These are phyloP conservation scores for Cyphellophora europaea DNA, from an alignment of 2,329 filamentous ascomycete genomes.

Conservation along the genomic window DNA sequence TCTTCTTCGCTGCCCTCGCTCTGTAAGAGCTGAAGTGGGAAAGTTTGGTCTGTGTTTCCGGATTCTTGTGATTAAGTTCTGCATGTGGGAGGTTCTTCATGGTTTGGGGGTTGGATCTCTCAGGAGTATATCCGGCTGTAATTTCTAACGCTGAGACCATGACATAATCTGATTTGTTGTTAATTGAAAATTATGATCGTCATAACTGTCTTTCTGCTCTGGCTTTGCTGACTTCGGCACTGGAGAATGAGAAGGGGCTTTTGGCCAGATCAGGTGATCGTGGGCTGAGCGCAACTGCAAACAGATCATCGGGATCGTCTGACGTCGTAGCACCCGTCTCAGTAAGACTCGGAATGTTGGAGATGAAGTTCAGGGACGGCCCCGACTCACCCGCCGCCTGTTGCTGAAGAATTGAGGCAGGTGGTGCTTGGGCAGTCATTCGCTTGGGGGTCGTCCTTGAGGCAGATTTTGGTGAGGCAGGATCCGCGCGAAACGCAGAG, in stretches of 20 bases:
- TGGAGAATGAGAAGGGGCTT: conserved; percentile 63
- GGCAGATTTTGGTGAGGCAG: conserved; percentile 11
- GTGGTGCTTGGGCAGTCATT: conserved; percentile 29
- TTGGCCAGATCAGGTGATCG: conserved; percentile 77
- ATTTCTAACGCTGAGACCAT: too few relatives aligned
- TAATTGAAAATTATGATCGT: too few relatives aligned
- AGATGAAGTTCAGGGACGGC: conserved; percentile 22
- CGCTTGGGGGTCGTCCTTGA: conserved; percentile 8
- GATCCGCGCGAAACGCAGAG: conserved; percentile 46
- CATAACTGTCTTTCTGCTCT: too few relatives aligned
- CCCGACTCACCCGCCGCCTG: conserved; percentile 23
- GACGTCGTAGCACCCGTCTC: conserved; percentile 1
- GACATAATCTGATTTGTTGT: too few relatives aligned
- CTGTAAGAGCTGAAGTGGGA: too few relatives aligned
- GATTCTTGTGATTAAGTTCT: too few relatives aligned
- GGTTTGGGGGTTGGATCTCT: too few relatives aligned
- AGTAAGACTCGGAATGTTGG: conserved; percentile 21
- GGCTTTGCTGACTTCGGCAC: conserved; percentile 24
- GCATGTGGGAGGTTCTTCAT: too few relatives aligned
- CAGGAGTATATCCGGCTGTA: too few relatives aligned
- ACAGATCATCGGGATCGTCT: conserved; percentile 69
- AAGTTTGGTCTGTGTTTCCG: too few relatives aligned
- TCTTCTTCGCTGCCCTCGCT: not conserved
- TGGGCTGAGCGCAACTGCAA: conserved; percentile 78
- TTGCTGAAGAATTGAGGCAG: conserved; percentile 27